A percentile compares a stretch with the other conserved stretches of the same genome.
Conservation (phyloP, 306 rosid genomes). For the Aeschynomene evenia region DNA sequence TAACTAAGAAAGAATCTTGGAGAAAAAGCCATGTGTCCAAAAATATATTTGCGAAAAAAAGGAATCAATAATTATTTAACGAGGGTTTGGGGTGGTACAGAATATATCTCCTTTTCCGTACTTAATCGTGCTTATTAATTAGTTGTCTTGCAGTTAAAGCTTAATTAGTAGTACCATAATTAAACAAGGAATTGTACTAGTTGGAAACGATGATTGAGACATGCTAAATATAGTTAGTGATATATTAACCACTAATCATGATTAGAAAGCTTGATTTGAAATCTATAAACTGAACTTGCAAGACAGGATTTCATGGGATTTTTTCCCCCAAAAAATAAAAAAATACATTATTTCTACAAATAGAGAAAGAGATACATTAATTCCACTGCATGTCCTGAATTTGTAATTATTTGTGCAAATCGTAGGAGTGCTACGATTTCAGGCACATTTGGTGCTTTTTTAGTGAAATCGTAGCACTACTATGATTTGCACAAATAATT, state of each 20-base stretch:
- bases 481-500: too few relatives aligned
- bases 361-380: too few relatives aligned
- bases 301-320: not conserved
- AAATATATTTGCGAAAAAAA: not conserved
- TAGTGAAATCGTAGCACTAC: too few relatives aligned
- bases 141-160: constrained; percentile 14
- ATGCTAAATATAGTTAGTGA: not conserved
- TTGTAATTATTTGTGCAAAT: too few relatives aligned
- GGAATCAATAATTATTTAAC: not conserved
- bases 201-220: not conserved
- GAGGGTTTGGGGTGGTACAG: not conserved
- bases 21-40: not conserved
- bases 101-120: not conserved
- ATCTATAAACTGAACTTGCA: not conserved
- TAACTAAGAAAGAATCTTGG: not conserved
- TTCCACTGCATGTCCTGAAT: too few relatives aligned
- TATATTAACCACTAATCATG: not conserved
- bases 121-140: not conserved
- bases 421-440: too few relatives aligned
- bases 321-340: too few relatives aligned
- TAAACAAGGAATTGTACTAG: not conserved
- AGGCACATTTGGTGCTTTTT: too few relatives aligned
- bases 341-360: too few relatives aligned
- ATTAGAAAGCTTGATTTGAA: not conserved
- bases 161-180: not conserved